Base-by-base conservation (phyloP, 495 filamentous ascomycete species). In the Aspergillus kassunensis region DNA sequence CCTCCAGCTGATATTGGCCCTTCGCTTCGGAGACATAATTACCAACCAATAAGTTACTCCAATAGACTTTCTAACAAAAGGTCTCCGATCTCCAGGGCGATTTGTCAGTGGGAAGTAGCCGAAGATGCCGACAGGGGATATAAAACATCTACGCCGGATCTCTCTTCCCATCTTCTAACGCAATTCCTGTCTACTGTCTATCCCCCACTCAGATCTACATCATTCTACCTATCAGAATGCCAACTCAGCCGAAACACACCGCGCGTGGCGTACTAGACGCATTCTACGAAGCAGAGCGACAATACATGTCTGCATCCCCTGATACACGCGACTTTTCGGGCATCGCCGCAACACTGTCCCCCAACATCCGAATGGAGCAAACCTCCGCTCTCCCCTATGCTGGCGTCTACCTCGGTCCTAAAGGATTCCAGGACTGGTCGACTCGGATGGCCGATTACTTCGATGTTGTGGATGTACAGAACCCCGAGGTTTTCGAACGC, bases 351-450 rank as follows among this genome's bases (percentile, higher is more conserved):
- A 36, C 31, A 7, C 20, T 48, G 6, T 6, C 31, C 6, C 44
- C 44, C 9, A 13, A 20, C 7, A 16, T 34, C 31, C 44, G 31
- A 8, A 29, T 48, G 1, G 44, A 48, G 29, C 44, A 48, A 12
- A 48, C 44, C 44, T 36, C 44, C n/a, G 44, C 44, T 7, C 31
- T 48, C 6, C 44, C 44, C 31, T 48, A 48, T 19, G 44, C 44
- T 4, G 44, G 44, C 16, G 29, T 25, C 16, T 48, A 48, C 31
- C n/a, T 36, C 2, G 44, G 44, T 19, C 44, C 44, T 1, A 8
- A 48, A 10, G 44, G 44, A 10, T 24, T 48, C 9, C 44, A 48
- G 31, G 31, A 34, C 31, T 48, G 44, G 44, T 7, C 16, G 4
- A 24, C 33, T 29, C 30, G 23, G 10, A 48, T 48, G 44, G 44